Conservation (phyloP, 2,329 filamentous ascomycete genomes). For the Epichloe coenophiala region DNA sequence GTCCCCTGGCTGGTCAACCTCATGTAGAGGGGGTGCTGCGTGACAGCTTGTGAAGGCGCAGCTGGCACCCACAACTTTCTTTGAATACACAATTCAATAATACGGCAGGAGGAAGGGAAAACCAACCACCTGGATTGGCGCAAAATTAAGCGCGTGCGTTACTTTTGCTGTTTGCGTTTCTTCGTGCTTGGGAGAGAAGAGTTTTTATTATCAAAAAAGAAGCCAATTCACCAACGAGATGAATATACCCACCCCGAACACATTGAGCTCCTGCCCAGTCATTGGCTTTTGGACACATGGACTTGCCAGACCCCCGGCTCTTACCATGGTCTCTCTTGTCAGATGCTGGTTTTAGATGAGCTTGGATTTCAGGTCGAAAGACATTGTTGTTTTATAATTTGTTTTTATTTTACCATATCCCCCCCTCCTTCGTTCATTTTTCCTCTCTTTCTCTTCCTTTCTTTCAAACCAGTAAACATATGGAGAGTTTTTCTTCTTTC, state of each 20-base stretch:
- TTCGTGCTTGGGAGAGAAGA: neutral
- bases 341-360: constrained; percentile 1
- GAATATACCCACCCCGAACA: constrained; percentile 4
- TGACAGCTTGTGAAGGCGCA: neutral
- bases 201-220: neutral
- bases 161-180: neutral
- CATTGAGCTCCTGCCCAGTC: constrained; percentile 2
- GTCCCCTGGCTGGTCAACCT: constrained; percentile 40
- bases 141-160: neutral
- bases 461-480: neutral
- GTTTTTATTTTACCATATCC: neutral
- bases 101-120: neutral
- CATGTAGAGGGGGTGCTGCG: constrained; percentile 20
- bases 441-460: neutral
- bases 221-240: constrained; percentile 1
- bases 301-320: neutral
- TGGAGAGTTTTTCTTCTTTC: neutral
- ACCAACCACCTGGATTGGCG: neutral
- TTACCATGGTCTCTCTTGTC: neutral
- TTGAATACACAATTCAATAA: neutral
- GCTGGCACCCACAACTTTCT: neutral
- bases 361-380: constrained; percentile 2
- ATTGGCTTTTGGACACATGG: neutral
- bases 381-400: constrained; percentile 1
- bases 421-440: neutral